phyloP scores from a whole-genome alignment of 1,139 yeast species.

The Sugiyamaella sp. region DNA sequence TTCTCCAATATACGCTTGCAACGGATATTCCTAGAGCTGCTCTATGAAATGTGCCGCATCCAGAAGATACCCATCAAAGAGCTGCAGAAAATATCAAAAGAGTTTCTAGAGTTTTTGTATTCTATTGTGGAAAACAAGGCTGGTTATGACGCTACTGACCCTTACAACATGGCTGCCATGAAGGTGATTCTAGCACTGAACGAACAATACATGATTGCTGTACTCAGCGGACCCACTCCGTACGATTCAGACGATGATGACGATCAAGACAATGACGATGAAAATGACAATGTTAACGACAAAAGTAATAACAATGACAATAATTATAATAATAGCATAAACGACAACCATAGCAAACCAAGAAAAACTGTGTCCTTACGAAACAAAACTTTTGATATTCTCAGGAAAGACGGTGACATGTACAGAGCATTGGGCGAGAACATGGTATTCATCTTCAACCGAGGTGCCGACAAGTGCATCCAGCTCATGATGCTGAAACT shows the following conservation, averaged over 20 bases:
- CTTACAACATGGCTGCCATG: conserved; percentile 70
- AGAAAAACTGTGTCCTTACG: not conserved
- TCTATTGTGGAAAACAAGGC: conserved; percentile 51
- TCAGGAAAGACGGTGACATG: conserved; percentile 33
- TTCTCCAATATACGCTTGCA: conserved; percentile 34
- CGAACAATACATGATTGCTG: conserved; percentile 79
- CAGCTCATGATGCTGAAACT: conserved; percentile 81
- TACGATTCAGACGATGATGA: conserved; percentile 12
- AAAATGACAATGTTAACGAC: too few species aligned
- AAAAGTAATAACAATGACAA: too few species aligned
- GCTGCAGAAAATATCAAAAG: conserved; percentile 52
- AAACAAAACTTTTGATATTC: conserved; percentile 41
- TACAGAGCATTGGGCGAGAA: conserved; percentile 58
- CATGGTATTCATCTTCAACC: conserved; percentile 65
- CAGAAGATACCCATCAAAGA: conserved; percentile 50
- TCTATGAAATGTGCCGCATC: conserved; percentile 56
- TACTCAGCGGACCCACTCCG: conserved; percentile 38
- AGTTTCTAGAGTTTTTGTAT: conserved; percentile 59
- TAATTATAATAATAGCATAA: too few species aligned
- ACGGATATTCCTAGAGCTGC: conserved; percentile 53
- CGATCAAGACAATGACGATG: conserved; percentile 2
- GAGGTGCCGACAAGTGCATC: conserved; percentile 72
- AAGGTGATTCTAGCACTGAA: conserved; percentile 73
- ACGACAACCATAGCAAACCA: too few species aligned
- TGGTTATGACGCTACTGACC: conserved; percentile 52